These are phyloP conservation scores for Xanthoceras sorbifolium DNA, from an alignment of 345 rosid genomes.

Conservation along the genomic window DNA sequence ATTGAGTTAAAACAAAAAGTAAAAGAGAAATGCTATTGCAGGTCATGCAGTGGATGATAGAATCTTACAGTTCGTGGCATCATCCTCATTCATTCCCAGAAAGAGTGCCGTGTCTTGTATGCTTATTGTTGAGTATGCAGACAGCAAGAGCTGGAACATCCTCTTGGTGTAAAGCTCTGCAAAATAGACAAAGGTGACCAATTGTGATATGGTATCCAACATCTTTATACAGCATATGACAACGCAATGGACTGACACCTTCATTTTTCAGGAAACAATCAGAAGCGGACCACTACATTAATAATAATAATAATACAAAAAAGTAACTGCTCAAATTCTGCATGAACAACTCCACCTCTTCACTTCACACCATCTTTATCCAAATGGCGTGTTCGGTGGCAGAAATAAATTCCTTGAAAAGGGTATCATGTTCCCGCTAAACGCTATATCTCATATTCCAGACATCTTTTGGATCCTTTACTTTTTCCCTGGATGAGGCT, in stretches of 20 bases:
- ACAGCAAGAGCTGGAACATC: conserved; percentile 72
- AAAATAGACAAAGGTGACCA: conserved; percentile 17
- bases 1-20: not conserved
- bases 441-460: too few species aligned
- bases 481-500: too few species aligned
- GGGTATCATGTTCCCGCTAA: not conserved
- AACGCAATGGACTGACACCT: not conserved
- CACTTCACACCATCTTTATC: not conserved
- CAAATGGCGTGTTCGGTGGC: not conserved
- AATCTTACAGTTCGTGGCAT: conserved; percentile 72
- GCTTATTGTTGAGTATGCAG: conserved; percentile 88
- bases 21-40: not conserved
- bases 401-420: not conserved
- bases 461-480: too few species aligned
- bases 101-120: conserved; percentile 68
- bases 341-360: not conserved
- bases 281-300: not conserved
- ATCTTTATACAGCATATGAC: conserved; percentile 4
- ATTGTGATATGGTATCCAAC: not conserved
- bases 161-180: conserved; percentile 76
- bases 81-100: conserved; percentile 88
- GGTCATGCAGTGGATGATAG: not conserved
- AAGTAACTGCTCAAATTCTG: not conserved
- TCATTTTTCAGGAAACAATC: conserved; percentile 3
- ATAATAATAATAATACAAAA: too few species aligned